Evolutionary conservation across 192 early-diverging fungal genomes (phyloP).

Genomic region (Coemansia sp.): DNA sequence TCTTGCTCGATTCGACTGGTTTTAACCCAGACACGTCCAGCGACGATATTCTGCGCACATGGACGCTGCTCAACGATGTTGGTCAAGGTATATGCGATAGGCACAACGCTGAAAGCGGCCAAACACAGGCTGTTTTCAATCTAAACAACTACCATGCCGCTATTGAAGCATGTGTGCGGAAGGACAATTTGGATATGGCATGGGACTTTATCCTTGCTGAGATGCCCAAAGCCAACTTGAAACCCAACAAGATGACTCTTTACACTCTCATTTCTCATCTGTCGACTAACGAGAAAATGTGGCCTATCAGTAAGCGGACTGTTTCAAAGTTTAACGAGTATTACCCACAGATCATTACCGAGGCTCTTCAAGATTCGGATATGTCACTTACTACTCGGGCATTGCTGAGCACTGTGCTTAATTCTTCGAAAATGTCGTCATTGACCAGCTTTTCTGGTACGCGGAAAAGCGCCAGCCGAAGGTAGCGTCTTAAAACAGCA

Average conservation of each 20-base stretch:
- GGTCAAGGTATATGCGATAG: not conserved
- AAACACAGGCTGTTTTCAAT: slow-evolving; percentile 3
- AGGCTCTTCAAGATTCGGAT: slow-evolving; percentile 7
- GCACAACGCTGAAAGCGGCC: not conserved
- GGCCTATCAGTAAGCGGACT: slow-evolving; percentile 39
- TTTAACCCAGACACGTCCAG: slow-evolving; percentile 10
- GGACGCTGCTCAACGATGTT: slow-evolving; percentile 11
- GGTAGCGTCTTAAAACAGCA: no score
- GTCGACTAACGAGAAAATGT: slow-evolving; percentile 23
- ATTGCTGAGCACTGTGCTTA: slow-evolving; percentile 19
- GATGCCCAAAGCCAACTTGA: slow-evolving; percentile 22
- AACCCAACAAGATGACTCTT: slow-evolving; percentile 26
- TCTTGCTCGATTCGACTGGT: slow-evolving; percentile 38
- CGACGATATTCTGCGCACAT: slow-evolving; percentile 24
- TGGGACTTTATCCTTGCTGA: slow-evolving; percentile 36
- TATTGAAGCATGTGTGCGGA: slow-evolving; percentile 42
- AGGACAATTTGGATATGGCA: slow-evolving; percentile 34
- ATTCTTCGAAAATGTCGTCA: no score
- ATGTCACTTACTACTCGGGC: slow-evolving; percentile 14
- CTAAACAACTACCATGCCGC: slow-evolving; percentile 38
- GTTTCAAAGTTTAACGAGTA: slow-evolving; percentile 29
- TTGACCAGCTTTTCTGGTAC: no score
- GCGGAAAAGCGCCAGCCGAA: no score
- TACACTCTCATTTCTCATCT: slow-evolving; percentile 39
- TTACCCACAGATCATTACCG: slow-evolving; percentile 21